Evolutionary conservation across 192 early-diverging fungal genomes (phyloP), one percentile per base, ranked within the genome.

Genomic region (Phycomyces blakesleeanus): DNA sequence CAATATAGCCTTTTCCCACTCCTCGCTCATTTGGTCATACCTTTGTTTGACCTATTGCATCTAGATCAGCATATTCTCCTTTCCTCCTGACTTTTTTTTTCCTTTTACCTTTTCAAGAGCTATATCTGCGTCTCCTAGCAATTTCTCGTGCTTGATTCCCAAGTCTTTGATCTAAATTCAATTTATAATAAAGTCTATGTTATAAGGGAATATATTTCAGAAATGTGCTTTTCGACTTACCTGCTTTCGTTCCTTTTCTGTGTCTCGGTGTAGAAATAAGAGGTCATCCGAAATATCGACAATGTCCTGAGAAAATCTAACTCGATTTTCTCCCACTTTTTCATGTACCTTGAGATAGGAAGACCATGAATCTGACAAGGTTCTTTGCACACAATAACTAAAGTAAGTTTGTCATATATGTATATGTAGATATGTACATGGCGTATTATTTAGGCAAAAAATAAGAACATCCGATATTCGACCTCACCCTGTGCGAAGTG

Each of bases 1-100:
- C 9, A 92, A 67, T 37, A 89, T 76, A 15, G 90, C 71, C 18
- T 81, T 82, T 64, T 98, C 93, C 93, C 93, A 94, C 34, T 94
- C 93, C 57, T 90, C 86, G 29, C 88, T 91, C 21, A 83, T 71
- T 6, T 71, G 24, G 57, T 96, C 93, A 66, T 94, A 96, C 58
- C 91, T 90, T 64, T 71, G 74, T 40, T 89, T 88, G 37, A 89
- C 80, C 85, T 85, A 67, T 14, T 47, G 15, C 44, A n/a, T 47
- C 44, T 3, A n/a, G 15, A 47, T 47, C 44, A 47, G 18, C 18
- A 47, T 47, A 11, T 11, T n/a, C 44, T 47, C 44, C 11, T n/a
- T 18, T 18, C 18, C 15, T 47, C 15, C 12, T n/a, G 3, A 18
- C 1, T 47, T 18, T 47, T 47, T 12, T 14, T 3, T 14, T 47